Percentiles rank a stretch among this genome's conserved stretches.
phyloP scores from a whole-genome alignment of 2,329 filamentous ascomycete species.

The Immersiporthe knoxdaviesiana region DNA sequence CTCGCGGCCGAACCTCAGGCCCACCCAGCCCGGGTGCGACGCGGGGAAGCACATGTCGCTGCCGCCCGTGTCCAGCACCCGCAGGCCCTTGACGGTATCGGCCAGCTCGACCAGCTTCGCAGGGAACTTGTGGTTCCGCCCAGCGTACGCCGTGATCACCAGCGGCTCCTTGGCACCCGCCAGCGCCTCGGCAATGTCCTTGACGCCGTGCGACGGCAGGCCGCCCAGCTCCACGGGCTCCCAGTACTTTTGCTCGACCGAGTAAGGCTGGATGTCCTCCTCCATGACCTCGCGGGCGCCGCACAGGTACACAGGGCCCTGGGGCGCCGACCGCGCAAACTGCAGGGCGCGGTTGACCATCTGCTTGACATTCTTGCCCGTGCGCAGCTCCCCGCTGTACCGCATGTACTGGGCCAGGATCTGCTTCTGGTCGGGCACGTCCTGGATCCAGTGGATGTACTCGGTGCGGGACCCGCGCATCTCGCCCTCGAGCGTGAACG shows the following conservation, averaged over 20 bases:
- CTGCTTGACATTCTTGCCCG: conserved; percentile 84
- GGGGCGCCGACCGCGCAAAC: conserved; percentile 76
- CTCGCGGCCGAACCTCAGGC: conserved; percentile 75
- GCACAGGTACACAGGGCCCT: conserved; percentile 78
- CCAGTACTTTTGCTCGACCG: conserved; percentile 72
- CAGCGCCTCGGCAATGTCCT: conserved; percentile 65
- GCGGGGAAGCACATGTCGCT: conserved; percentile 83
- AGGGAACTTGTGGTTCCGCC: conserved; percentile 68
- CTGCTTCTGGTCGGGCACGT: conserved; percentile 46
- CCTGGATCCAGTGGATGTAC: conserved; percentile 50
- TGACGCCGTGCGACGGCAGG: conserved; percentile 55
- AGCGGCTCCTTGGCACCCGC: conserved; percentile 68
- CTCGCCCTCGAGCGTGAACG: conserved; percentile 48
- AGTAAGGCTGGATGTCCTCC: conserved; percentile 76
- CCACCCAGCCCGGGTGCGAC: conserved; percentile 68
- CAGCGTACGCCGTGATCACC: conserved; percentile 71
- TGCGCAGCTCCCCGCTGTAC: conserved; percentile 81
- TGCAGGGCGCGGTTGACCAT: conserved; percentile 84
- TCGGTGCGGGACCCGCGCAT: conserved; percentile 45
- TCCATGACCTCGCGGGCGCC: conserved; percentile 84
- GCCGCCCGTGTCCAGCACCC: conserved; percentile 76
- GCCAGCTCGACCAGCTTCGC: conserved; percentile 68
- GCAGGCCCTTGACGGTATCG: conserved; percentile 67
- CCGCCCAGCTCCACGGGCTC: conserved; percentile 69
- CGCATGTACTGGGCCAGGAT: conserved; percentile 83